Evolutionary conservation across 441 rosid species (phyloP), one percentile per base, ranked within the genome.

Genomic region (Populus tomentosa): DNA sequence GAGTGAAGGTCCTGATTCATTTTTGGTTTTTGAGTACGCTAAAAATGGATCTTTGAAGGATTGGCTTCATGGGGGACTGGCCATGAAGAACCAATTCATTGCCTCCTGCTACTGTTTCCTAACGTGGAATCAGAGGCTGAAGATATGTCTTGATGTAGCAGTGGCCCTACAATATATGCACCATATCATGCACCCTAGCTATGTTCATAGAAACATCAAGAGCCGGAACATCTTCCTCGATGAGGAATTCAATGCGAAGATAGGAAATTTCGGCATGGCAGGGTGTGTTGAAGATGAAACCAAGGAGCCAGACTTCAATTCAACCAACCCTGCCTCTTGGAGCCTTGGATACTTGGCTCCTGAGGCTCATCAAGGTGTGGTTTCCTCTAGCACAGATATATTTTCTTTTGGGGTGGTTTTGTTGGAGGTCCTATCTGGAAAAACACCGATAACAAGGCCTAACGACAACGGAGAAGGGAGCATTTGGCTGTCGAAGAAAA

Each of bases 21-120:
- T 79, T 82, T 71, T 93, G 23, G 94, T 93, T n/a, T 89, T 90
- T 30, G 99, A 95, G 86, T 92, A 91, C 50, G 97, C 96, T 0
- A 88, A 85, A 86, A 95, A 95, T 62, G 99, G 97, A 21, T 92
- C 98, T 18, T 81, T 95, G 63, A 92, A 89, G 85, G 99, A 95
- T 24, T 95, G 99, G 99, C 80, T 95, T 65, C 99, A 92, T 38
- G 91, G 96, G 28, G 97, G 97, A 61, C 83, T 95, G 77, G 99
- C 98, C 4, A 89, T 95, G 83, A 95, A 95, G 88, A 95, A 88
- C 77, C 98, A 95, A 11, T 95, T 93, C 88, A 93, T 95, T 28
- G 92, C 93, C 67, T 95, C 99, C 21, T 95, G 97, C 82, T 85
- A 91, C 77, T 93, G 99, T 76, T 93, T 93, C 86, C 79, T 95